Evolutionary conservation across 768 basidiomycete genomes (phyloP).

Genomic region (Xerocomus spinulosus): DNA sequence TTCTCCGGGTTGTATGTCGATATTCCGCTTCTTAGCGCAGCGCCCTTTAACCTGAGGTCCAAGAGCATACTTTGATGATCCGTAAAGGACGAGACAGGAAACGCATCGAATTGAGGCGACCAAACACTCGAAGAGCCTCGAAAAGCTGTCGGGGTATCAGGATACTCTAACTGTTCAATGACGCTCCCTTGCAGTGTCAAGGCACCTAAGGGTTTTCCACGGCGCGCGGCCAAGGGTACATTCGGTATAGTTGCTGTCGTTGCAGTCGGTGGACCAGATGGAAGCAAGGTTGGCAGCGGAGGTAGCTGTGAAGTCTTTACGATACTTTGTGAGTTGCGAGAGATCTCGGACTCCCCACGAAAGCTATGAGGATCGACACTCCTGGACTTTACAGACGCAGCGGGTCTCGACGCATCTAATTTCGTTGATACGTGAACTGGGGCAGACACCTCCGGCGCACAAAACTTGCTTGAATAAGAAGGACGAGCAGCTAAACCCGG

Average conservation of each 20-base stretch:
- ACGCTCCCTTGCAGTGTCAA: slow-evolving; percentile 22
- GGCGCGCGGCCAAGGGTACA: slow-evolving; percentile 35
- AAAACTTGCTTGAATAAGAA: slow-evolving; percentile 1
- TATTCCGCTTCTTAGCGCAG: slow-evolving; percentile 19
- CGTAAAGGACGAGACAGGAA: slow-evolving; percentile 17
- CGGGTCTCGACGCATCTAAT: slow-evolving; percentile 1
- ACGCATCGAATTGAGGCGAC: slow-evolving; percentile 27
- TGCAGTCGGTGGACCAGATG: background rate
- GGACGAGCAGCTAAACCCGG: background rate
- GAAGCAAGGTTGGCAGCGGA: background rate
- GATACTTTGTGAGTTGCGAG: background rate
- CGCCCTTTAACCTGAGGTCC: slow-evolving; percentile 31
- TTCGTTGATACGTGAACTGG: background rate
- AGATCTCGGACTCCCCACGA: slow-evolving; percentile 7
- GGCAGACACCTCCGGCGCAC: slow-evolving; percentile 2
- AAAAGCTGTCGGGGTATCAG: slow-evolving; percentile 42
- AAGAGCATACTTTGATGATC: slow-evolving; percentile 36
- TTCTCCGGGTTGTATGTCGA: slow-evolving; percentile 10
- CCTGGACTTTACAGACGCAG: slow-evolving; percentile 7
- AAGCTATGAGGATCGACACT: slow-evolving; percentile 1
- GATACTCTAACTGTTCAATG: slow-evolving; percentile 29
- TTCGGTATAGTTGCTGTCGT: slow-evolving; percentile 4
- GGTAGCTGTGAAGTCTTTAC: slow-evolving; percentile 1
- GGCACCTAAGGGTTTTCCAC: slow-evolving; percentile 33
- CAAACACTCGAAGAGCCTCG: slow-evolving; percentile 33